Percentiles rank a stretch among this genome's conserved stretches.
Conservation (phyloP, 1,139 yeast species). For the Magnusiomyces ingens region DNA sequence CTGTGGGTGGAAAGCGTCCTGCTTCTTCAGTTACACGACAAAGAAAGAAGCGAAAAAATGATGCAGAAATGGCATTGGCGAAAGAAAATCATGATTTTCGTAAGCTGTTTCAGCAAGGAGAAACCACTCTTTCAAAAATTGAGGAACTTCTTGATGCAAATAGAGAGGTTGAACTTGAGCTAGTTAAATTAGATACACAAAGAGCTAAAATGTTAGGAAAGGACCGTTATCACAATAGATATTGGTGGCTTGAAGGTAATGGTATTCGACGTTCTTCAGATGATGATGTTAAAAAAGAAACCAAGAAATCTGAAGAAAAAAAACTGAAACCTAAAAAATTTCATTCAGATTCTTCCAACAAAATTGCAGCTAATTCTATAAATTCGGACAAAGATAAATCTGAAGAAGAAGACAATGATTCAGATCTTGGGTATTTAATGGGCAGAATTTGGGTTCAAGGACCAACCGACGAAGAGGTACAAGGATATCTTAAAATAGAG, state of each 20-base stretch:
- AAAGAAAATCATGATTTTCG: constrained; percentile 43
- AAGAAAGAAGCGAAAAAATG: constrained; percentile 33
- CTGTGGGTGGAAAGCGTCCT: constrained; percentile 14
- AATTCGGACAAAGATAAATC: constrained; percentile 11
- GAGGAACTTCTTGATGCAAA: constrained; percentile 20
- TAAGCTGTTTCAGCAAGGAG: constrained; percentile 35
- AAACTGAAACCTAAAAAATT: constrained; percentile 5
- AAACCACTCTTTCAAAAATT: constrained; percentile 16
- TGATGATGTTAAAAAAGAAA: constrained; percentile 37
- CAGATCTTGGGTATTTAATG: constrained; percentile 55
- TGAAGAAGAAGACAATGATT: constrained; percentile 36
- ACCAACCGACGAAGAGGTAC: constrained; percentile 61
- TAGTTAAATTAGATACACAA: constrained; percentile 53
- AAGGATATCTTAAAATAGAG: constrained; percentile 36
- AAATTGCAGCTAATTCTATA: neutral
- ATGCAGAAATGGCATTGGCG: constrained; percentile 49
- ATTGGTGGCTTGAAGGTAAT: constrained; percentile 92
- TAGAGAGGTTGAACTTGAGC: constrained; percentile 34
- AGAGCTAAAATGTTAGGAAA: constrained; percentile 71
- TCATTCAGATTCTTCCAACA: constrained; percentile 9
- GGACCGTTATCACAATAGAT: constrained; percentile 77
- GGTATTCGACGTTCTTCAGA: constrained; percentile 43
- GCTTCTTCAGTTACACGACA: constrained; percentile 19
- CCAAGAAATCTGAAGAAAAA: constrained; percentile 7
- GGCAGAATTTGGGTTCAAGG: constrained; percentile 95